A percentile compares a stretch with the other conserved stretches of the same genome.
Evolutionary conservation across 2,329 filamentous ascomycete species (phyloP).

Genomic region (Colletotrichum sublineola): DNA sequence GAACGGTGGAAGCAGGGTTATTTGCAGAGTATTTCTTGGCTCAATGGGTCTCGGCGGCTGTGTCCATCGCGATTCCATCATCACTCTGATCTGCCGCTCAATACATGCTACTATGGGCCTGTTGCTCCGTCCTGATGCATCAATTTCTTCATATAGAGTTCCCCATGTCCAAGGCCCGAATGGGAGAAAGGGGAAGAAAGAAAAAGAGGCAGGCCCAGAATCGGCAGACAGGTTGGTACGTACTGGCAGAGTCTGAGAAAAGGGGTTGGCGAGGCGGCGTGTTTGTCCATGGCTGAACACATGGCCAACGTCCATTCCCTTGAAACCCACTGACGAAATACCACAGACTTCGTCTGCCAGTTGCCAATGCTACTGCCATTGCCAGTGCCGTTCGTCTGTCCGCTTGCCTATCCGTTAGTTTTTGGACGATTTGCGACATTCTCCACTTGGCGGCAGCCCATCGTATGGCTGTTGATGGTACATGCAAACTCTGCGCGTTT

Average conservation of each 20-base stretch:
- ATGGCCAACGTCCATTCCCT: constrained; percentile 10
- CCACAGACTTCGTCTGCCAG: constrained; percentile 20
- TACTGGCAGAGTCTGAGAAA: constrained; percentile 1
- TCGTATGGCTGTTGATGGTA: not conserved
- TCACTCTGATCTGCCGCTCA: constrained; percentile 16
- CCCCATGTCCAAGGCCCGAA: not conserved
- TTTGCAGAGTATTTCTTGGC: constrained; percentile 26
- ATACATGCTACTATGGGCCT: constrained; percentile 1
- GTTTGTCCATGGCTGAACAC: constrained; percentile 6
- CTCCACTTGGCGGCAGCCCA: constrained; percentile 9
- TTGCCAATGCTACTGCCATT: constrained; percentile 6
- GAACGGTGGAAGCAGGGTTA: constrained; percentile 39
- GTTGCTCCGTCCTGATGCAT: constrained; percentile 1
- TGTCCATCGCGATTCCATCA: constrained; percentile 19
- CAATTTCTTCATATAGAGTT: constrained; percentile 3
- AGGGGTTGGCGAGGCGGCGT: constrained; percentile 15
- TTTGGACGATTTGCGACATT: constrained; percentile 21
- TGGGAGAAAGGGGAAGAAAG: not conserved
- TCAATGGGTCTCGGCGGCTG: constrained; percentile 16
- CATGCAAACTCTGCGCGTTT: not conserved
- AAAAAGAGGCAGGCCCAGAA: constrained; percentile 16
- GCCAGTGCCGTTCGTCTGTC: not conserved
- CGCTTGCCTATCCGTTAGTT: constrained; percentile 5
- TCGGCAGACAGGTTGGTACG: constrained; percentile 8
- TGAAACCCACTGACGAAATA: constrained; percentile 25